Evolutionary conservation across 257 asterid genomes (phyloP), one percentile per base, ranked within the genome.

Genomic region (Gentiana straminea): DNA sequence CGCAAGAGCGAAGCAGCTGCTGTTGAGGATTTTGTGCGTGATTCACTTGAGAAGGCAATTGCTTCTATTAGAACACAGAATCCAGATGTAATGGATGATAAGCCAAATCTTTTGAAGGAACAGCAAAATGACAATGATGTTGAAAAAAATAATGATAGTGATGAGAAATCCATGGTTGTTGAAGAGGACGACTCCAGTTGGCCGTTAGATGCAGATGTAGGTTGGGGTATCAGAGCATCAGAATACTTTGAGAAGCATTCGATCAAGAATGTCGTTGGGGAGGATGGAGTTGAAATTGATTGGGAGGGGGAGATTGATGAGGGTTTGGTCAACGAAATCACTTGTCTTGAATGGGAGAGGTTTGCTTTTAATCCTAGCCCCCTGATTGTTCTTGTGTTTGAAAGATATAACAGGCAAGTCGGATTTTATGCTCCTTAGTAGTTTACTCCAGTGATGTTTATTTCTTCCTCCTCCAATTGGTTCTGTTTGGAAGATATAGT

Each of bases 281-380:
- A 84, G 66, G 94, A 86, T 59, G 98, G 98, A 48, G 58, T 54
- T 10, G 85, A 80, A 70, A 84, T 90, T 52, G 86, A 90, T 35
- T 90, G 97, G 97, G 97, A 84, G 66, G 96, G 97, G 58, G 97
- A 84, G 76, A 73, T 82, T 33, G 98, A 90, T 54, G 68, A 84
- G 64, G 84, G 80, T 13, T 70, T 75, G 85, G 86, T 90, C 66
- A 84, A 86, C 70, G 96, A 90, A 79, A 90, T 90, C 66, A 81
- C 81, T 63, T 84, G 95, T 68, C 94, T 90, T 32, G 98, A 86
- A 71, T 90, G 98, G 96, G 98, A 90, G 81, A 90, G 94, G 76
- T 90, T 90, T 68, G 95, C 96, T 63, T 90, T 90, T 73, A 96
- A 78, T 69, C 98, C 98, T 37, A 90, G 98, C 75, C 98, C 98